These are phyloP conservation scores for Xylariaceae sp. DNA, from an alignment of 2,329 filamentous ascomycete species.

Conservation along the genomic window DNA sequence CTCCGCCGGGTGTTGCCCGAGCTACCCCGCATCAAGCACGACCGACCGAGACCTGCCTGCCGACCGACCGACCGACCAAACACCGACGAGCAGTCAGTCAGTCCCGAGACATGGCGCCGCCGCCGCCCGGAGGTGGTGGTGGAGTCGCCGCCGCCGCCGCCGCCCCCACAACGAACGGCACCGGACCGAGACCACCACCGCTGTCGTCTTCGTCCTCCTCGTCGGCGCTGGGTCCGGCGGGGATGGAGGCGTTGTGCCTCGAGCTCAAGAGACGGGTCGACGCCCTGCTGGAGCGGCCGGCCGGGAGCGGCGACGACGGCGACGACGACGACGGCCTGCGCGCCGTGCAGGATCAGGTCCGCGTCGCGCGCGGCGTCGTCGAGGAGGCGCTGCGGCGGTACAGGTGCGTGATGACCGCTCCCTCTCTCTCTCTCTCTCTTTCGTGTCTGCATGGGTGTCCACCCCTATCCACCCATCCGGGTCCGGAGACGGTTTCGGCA, in stretches of 20 bases:
- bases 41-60: no score
- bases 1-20: no score
- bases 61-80: no score
- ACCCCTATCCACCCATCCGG: background rate
- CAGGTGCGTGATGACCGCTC: conserved; percentile 42
- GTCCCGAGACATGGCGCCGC: no score
- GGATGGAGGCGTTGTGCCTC: conserved; percentile 6
- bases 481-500: no score
- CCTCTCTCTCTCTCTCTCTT: conserved; percentile 1
- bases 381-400: conserved; percentile 69
- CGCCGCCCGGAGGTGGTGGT: no score
- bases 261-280: conserved; percentile 52
- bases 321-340: conserved; percentile 46
- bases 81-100: no score
- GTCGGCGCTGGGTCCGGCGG: no score
- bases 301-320: no score
- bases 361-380: conserved; percentile 64
- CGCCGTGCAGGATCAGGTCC: conserved; percentile 66
- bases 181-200: conserved; percentile 1
- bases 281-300: conserved; percentile 50
- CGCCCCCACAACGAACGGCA: conserved; percentile 1
- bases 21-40: no score
- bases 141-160: background rate
- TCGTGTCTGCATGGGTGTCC: conserved; percentile 1
- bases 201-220: no score